Conservation (phyloP, 139 green algal genomes). For the Chlamydomonas incerta region DNA sequence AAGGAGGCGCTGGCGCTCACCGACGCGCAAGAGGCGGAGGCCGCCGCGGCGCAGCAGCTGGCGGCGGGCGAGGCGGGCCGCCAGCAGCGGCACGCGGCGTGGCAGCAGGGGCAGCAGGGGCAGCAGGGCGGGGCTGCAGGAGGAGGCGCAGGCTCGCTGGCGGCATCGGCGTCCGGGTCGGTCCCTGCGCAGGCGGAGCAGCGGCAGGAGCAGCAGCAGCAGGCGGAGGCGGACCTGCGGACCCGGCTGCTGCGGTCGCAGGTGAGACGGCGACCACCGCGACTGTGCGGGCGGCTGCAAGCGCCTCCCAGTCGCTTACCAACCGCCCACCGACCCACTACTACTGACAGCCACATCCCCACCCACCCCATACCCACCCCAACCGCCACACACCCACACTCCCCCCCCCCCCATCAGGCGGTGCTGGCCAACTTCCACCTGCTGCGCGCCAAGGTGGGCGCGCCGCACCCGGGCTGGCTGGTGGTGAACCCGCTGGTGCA, state of each 20-base stretch:
- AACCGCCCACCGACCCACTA: too few relatives aligned
- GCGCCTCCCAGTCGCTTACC: too few relatives aligned
- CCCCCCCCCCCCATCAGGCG: not conserved
- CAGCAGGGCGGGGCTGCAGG: not conserved
- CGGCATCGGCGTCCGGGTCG: too few relatives aligned
- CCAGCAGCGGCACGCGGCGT: not conserved
- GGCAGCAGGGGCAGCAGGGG: slow-evolving; percentile 16
- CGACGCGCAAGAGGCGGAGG: slow-evolving; percentile 25
- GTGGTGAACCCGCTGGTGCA: slow-evolving; percentile 74
- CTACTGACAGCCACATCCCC: too few relatives aligned
- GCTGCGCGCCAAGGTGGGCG: slow-evolving; percentile 58
- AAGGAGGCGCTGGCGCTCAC: slow-evolving; percentile 47
- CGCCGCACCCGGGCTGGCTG: slow-evolving; percentile 77
- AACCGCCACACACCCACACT: too few relatives aligned
- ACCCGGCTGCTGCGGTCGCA: not conserved
- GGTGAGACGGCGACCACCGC: too few relatives aligned
- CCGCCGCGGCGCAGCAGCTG: too few relatives aligned
- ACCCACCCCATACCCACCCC: too few relatives aligned
- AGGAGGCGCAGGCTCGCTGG: too few relatives aligned
- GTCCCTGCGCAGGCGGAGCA: not conserved
- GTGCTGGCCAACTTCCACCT: slow-evolving; percentile 50
- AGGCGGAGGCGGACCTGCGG: not conserved
- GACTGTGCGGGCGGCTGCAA: too few relatives aligned
- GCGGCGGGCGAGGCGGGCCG: too few relatives aligned
- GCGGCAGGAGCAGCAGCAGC: slow-evolving; percentile 1